Evolutionary conservation across 2,329 filamentous ascomycete species (phyloP), one percentile per base, ranked within the genome.

Genomic region (Calonectria pteridis): DNA sequence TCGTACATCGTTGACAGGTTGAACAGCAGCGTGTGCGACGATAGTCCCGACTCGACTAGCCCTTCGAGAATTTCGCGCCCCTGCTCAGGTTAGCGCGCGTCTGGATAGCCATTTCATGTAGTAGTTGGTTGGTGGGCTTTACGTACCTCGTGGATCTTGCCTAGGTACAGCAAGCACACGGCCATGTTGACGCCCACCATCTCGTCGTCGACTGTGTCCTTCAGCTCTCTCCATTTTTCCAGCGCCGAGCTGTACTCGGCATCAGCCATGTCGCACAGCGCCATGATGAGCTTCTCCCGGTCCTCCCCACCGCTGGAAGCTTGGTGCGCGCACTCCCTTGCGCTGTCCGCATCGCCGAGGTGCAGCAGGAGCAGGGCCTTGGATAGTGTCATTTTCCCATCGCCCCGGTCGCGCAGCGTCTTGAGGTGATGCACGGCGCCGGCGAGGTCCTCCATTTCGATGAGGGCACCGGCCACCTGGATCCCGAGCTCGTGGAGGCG

Each of bases 1-100:
- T 98, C 97, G 82, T 98, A 98, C 79, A 98, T 91, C 0, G 96
- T 98, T 14, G 93, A 92, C 16, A 99, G 85, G 82, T 98, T 98
- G 85, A 98, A 98, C 0, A 97, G 90, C 3, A 98, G 85, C 0
- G 94, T 94, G 75, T 94, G 93, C 72, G 96, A 98, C 0, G 91
- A 90, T 50, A 91, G 87, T 1, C 92, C 91, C 0, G 87, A 83
- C 4, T 91, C 88, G 0, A 95, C 87, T 14, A 97, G 85, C 0
- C 86, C 84, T 79, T 96, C 93, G 4, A 98, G 86, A 1, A 94
- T 84, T 16, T 87, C 84, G 18, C 91, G 91, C 0, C 94, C 94
- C 89, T 94, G 18, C 1, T 2, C 14, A 58, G 37, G 67, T 82
- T 58, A 82, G 77, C 49, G 62, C 14, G 6, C 5, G 43, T 9